These are phyloP conservation scores for Didymella keratinophila DNA, from an alignment of 2,329 filamentous ascomycete species.

Conservation along the genomic window DNA sequence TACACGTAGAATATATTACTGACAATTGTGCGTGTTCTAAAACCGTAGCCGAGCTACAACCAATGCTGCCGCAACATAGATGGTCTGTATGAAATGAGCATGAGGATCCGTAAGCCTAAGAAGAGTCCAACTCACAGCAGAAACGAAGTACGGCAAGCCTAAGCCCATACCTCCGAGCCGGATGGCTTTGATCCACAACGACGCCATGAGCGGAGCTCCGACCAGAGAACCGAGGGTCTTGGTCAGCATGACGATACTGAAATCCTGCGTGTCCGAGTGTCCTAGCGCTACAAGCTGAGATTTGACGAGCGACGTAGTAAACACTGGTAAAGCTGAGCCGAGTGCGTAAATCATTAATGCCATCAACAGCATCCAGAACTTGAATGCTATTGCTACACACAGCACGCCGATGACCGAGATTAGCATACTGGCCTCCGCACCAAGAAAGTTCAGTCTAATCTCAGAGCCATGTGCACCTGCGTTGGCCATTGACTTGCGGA, in stretches of 20 bases:
- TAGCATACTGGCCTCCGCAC: constrained; percentile 42
- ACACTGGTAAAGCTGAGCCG: constrained; percentile 50
- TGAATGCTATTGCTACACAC: constrained; percentile 42
- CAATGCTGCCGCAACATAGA: background rate
- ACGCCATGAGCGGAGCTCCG: constrained; percentile 49
- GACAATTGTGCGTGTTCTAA: background rate
- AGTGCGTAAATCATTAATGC: constrained; percentile 50
- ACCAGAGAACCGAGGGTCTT: constrained; percentile 48
- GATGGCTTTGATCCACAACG: constrained; percentile 49
- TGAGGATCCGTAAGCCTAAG: background rate
- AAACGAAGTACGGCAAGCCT: constrained; percentile 45
- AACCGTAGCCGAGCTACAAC: background rate
- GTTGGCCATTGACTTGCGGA: constrained; percentile 37
- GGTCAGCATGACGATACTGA: constrained; percentile 50
- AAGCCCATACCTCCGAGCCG: constrained; percentile 41
- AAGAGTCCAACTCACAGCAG: constrained; percentile 2
- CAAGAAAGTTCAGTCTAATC: constrained; percentile 41
- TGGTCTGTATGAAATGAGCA: background rate
- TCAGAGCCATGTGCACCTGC: constrained; percentile 38
- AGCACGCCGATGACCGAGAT: constrained; percentile 48
- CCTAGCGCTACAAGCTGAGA: constrained; percentile 41
- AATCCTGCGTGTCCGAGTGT: constrained; percentile 43
- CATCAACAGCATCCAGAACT: constrained; percentile 44
- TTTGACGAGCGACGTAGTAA: constrained; percentile 50
- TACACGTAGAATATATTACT: no score